Evolutionary conservation across 805 yeast genomes (phyloP).

Genomic region (Candida nemodendra): DNA sequence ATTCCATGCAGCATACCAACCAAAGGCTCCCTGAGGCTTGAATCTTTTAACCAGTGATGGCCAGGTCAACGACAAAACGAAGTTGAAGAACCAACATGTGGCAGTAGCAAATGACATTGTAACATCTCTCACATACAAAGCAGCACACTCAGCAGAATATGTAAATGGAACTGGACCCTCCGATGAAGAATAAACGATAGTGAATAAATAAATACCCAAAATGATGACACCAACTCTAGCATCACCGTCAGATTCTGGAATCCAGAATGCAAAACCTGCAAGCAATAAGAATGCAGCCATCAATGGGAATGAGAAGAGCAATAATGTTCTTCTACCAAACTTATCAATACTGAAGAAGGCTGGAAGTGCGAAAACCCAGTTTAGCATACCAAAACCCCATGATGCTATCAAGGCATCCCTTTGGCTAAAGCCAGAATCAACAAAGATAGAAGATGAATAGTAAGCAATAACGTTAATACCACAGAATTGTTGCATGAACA

Average conservation of each 20-base stretch:
- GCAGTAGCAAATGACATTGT: constrained; percentile 82
- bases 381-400: constrained; percentile 65
- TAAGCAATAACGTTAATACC: constrained; percentile 51
- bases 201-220: constrained; percentile 70
- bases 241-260: constrained; percentile 41
- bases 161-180: constrained; percentile 92
- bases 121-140: constrained; percentile 73
- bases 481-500: constrained; percentile 40
- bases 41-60: constrained; percentile 66
- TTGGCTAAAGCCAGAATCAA: constrained; percentile 61
- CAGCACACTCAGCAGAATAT: constrained; percentile 82
- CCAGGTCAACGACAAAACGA: constrained; percentile 73
- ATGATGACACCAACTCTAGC: constrained; percentile 67
- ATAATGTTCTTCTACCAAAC: constrained; percentile 49
- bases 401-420: constrained; percentile 71
- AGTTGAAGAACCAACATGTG: constrained; percentile 72
- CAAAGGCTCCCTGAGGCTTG: constrained; percentile 81
- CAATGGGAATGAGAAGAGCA: constrained; percentile 59
- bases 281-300: constrained; percentile 58
- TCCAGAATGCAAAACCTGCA: constrained; percentile 73
- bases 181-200: constrained; percentile 76
- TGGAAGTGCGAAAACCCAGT: constrained; percentile 40
- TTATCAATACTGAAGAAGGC: constrained; percentile 33
- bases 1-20: constrained; percentile 88
- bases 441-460: constrained; percentile 76